phyloP scores from a whole-genome alignment of 2,329 filamentous ascomycete genomes.

The Microsporum audouinii region DNA sequence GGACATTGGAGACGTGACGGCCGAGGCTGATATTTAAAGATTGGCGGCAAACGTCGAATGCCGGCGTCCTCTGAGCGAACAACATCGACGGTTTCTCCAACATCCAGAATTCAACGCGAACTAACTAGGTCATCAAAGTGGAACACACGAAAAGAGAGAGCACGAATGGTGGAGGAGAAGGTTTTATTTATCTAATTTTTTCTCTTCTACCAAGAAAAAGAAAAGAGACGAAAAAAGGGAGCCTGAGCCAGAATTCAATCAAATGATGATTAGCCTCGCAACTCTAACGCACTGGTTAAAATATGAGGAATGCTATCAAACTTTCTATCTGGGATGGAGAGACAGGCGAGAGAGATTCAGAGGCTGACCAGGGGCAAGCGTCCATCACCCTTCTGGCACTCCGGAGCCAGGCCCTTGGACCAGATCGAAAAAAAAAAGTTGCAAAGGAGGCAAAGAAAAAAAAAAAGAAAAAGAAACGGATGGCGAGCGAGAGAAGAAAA shows the following conservation, averaged over 20 bases:
- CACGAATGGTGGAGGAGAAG: background rate
- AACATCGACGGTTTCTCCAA: slow-evolving; percentile 21
- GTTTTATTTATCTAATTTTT: slow-evolving; percentile 4
- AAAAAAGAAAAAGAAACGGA: background rate
- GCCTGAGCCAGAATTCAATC: slow-evolving; percentile 1
- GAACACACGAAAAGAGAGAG: slow-evolving; percentile 1
- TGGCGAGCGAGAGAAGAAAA: background rate
- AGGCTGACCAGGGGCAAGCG: background rate
- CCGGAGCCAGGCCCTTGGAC: background rate
- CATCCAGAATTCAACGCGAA: background rate
- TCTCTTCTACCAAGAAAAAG: background rate
- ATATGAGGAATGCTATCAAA: background rate
- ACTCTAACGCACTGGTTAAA: slow-evolving; percentile 1
- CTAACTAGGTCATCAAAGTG: background rate
- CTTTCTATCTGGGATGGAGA: background rate
- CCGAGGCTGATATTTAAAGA: slow-evolving; percentile 13
- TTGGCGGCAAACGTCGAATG: slow-evolving; percentile 18
- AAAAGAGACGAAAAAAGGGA: background rate
- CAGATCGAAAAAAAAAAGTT: background rate
- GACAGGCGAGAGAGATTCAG: background rate
- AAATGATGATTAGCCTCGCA: background rate
- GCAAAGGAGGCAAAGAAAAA: background rate
- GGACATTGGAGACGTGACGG: slow-evolving; percentile 1
- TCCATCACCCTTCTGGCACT: background rate
- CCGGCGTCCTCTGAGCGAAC: slow-evolving; percentile 29